Conservation (phyloP, 2,329 filamentous ascomycete genomes). For the Penicillium sp. region DNA sequence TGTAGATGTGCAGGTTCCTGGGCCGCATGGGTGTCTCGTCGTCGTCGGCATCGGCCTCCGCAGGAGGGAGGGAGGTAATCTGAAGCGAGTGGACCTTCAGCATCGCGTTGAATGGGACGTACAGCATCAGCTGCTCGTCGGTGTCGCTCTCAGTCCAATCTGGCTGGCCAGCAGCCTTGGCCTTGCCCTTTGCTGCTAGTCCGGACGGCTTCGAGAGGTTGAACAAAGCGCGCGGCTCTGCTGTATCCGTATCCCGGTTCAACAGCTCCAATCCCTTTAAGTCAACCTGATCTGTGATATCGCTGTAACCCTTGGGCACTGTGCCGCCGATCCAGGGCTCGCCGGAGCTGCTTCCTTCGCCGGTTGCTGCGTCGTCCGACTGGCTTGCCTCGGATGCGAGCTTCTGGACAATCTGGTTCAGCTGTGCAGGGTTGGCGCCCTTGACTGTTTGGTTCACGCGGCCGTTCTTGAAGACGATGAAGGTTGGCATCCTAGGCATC, state of each 20-base stretch:
- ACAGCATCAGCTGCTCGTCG: conserved; percentile 94
- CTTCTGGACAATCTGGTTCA: conserved; percentile 69
- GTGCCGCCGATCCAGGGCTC: conserved; percentile 69
- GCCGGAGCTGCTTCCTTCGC: conserved; percentile 42
- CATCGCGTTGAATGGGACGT: conserved; percentile 80
- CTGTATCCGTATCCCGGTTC: conserved; percentile 77
- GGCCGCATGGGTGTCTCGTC: conserved; percentile 78
- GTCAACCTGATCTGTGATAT: conserved; percentile 81
- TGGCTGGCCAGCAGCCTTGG: conserved; percentile 54
- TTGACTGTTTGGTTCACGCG: conserved; percentile 65
- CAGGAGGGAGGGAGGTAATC: conserved; percentile 74
- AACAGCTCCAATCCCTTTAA: conserved; percentile 76
- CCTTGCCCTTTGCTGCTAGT: conserved; percentile 46
- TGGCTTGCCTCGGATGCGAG: conserved; percentile 62
- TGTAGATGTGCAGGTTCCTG: conserved; percentile 78
- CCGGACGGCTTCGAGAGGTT: conserved; percentile 64
- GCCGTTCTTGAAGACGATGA: conserved; percentile 78
- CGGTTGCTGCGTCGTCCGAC: conserved; percentile 42
- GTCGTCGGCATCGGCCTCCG: conserved; percentile 51
- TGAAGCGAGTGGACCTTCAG: conserved; percentile 85
- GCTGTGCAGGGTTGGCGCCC: conserved; percentile 69
- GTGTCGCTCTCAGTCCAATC: conserved; percentile 97
- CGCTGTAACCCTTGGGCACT: conserved; percentile 74
- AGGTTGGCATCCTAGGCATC: conserved; percentile 68
- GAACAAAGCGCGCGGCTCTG: conserved; percentile 71